Evolutionary conservation across 257 asterid species (phyloP).

Genomic region (Nicotiana sylvestris): DNA sequence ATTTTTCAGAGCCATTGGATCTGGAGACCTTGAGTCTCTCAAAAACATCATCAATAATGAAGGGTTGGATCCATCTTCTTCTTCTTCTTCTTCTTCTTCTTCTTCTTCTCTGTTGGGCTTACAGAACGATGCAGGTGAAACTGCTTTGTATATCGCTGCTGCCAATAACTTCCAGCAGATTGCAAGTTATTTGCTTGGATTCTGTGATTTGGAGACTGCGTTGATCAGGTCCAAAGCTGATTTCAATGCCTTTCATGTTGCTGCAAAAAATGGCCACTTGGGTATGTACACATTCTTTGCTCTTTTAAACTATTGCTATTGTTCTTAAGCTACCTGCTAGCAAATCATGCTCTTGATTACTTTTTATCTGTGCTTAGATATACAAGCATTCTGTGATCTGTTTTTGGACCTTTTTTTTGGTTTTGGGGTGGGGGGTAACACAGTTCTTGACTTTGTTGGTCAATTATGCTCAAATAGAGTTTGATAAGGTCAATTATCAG

Average conservation of each 20-base stretch:
- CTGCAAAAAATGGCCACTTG: slow-evolving; percentile 75
- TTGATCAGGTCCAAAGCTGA: slow-evolving; percentile 73
- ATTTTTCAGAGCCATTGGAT: slow-evolving; percentile 69
- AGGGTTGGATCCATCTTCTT: slow-evolving; percentile 56
- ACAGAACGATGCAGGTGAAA: slow-evolving; percentile 72
- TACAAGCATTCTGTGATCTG: neutral
- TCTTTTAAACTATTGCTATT: neutral
- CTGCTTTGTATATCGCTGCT: slow-evolving; percentile 74
- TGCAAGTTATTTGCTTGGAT: slow-evolving; percentile 53
- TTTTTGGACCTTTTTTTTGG: neutral
- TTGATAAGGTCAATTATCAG: neutral
- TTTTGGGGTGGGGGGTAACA: neutral
- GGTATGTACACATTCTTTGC: slow-evolving; percentile 30
- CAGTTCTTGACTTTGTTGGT: neutral
- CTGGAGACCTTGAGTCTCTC: slow-evolving; percentile 62
- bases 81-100: slow-evolving; percentile 27
- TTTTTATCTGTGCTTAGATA: neutral
- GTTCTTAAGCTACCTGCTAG: neutral
- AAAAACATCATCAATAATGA: slow-evolving; percentile 47
- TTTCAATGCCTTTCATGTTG: slow-evolving; percentile 73
- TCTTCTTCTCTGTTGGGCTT: slow-evolving; percentile 42
- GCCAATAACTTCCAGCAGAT: slow-evolving; percentile 49
- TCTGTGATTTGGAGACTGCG: slow-evolving; percentile 61
- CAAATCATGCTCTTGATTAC: neutral
- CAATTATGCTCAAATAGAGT: neutral